Evolutionary conservation across 192 early-diverging fungal species (phyloP).

Genomic region (Chytriomyces confervae): DNA sequence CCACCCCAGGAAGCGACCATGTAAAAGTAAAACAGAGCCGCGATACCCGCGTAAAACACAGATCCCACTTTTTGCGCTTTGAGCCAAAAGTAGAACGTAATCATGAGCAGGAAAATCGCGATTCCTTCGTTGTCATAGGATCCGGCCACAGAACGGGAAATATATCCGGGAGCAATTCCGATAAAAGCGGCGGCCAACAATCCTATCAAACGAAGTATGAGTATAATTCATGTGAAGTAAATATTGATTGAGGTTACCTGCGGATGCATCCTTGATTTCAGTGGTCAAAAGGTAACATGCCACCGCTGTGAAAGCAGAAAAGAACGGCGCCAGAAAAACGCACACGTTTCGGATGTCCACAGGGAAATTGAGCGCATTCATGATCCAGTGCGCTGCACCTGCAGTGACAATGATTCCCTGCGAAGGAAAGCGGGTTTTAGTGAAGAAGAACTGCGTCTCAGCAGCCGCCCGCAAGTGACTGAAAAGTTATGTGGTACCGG

Average conservation of each 20-base stretch:
- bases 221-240: background rate
- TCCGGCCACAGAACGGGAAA: conserved; percentile 99
- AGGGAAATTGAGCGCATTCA: conserved; percentile 92
- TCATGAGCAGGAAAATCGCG: conserved; percentile 97
- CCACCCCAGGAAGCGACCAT: conserved; percentile 99
- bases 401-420: conserved; percentile 97
- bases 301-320: conserved; percentile 95
- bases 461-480: too few relatives aligned
- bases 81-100: conserved; percentile 98
- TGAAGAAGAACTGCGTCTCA: too few relatives aligned
- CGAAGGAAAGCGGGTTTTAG: too few relatives aligned
- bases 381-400: conserved; percentile 90
- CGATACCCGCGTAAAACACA: conserved; percentile 81
- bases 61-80: conserved; percentile 95
- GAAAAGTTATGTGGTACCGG: conserved; percentile 46
- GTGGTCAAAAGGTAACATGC: conserved; percentile 92
- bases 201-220: conserved; percentile 49
- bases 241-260: conserved; percentile 40
- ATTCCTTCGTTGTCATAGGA: conserved; percentile 99
- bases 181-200: conserved; percentile 98
- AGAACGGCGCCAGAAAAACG: conserved; percentile 95
- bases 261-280: conserved; percentile 89
- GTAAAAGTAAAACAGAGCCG: conserved; percentile 98
- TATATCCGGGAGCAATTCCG: conserved; percentile 98
- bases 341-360: conserved; percentile 99